Conservation (phyloP, 2,329 filamentous ascomycete species). For the Fusarium sp. region DNA sequence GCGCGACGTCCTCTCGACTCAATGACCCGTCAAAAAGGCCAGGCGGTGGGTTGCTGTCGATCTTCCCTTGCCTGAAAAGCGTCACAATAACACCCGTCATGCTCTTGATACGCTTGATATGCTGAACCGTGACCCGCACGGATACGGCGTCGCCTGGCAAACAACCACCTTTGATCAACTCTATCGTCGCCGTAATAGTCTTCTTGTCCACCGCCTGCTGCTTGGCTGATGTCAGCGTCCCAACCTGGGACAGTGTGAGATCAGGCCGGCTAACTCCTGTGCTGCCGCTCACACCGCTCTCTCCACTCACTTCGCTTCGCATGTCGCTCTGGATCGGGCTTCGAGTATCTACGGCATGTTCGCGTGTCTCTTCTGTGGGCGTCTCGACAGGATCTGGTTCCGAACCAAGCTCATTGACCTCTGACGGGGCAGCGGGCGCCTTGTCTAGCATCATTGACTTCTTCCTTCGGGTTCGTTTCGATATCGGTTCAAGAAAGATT, state of each 20-base stretch:
- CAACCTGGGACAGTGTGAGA: conserved; percentile 52
- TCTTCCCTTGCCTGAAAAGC: conserved; percentile 88
- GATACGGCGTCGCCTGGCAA: conserved; percentile 87
- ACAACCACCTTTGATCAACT: conserved; percentile 84
- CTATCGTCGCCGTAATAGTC: conserved; percentile 88
- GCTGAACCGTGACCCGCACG: conserved; percentile 84
- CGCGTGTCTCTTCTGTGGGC: conserved; percentile 54
- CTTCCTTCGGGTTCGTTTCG: conserved; percentile 75
- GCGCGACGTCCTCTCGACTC: conserved; percentile 74
- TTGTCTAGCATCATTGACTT: conserved; percentile 62
- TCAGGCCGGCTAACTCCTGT: conserved; percentile 69
- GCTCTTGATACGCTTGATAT: conserved; percentile 90
- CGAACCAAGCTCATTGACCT: conserved; percentile 52
- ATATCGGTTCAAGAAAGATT: conserved; percentile 89
- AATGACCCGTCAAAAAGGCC: conserved; percentile 63
- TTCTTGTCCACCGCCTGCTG: conserved; percentile 69
- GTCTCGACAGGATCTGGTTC: conserved; percentile 56
- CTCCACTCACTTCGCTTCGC: conserved; percentile 77
- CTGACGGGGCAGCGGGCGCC: conserved; percentile 55
- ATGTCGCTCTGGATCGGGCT: conserved; percentile 64
- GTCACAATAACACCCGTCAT: conserved; percentile 94
- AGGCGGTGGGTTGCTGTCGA: conserved; percentile 77
- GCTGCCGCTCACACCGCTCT: conserved; percentile 76
- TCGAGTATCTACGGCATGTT: conserved; percentile 51
- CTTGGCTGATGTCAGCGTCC: conserved; percentile 50